These are phyloP conservation scores for Geranomyces variabilis DNA, from an alignment of 192 early-diverging fungal species.

Conservation along the genomic window DNA sequence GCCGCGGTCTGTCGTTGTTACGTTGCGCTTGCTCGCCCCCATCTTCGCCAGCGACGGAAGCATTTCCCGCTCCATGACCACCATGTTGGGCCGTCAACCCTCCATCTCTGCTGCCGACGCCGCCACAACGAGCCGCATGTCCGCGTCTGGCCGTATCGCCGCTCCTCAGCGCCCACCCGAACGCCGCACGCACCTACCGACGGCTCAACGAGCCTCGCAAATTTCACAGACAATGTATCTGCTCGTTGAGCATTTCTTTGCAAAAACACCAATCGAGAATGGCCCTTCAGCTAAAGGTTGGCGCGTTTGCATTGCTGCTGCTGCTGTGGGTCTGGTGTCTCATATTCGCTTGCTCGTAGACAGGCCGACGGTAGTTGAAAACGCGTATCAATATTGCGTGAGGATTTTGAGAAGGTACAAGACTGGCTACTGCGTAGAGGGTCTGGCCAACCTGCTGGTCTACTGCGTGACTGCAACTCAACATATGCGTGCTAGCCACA, in stretches of 20 bases:
- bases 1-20: too few species aligned
- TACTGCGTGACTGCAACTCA: neutral
- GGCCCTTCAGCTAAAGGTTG: neutral
- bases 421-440: neutral
- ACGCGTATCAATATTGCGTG: constrained; percentile 30
- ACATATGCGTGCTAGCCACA: constrained; percentile 44
- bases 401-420: constrained; percentile 27
- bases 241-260: constrained; percentile 11
- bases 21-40: too few species aligned
- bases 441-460: neutral
- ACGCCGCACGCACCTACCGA: neutral
- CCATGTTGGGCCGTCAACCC: constrained; percentile 12
- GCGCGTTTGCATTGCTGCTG: neutral
- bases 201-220: neutral
- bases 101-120: neutral
- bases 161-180: neutral
- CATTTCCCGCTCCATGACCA: constrained; percentile 1
- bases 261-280: neutral
- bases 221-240: constrained; percentile 8
- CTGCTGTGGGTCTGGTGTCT: neutral
- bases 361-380: neutral
- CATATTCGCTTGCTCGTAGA: neutral
- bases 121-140: neutral
- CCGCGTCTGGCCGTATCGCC: neutral
- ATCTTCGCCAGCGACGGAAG: too few species aligned